Conservation (phyloP, 208 protist species). For the Blechomonas ayalai region DNA sequence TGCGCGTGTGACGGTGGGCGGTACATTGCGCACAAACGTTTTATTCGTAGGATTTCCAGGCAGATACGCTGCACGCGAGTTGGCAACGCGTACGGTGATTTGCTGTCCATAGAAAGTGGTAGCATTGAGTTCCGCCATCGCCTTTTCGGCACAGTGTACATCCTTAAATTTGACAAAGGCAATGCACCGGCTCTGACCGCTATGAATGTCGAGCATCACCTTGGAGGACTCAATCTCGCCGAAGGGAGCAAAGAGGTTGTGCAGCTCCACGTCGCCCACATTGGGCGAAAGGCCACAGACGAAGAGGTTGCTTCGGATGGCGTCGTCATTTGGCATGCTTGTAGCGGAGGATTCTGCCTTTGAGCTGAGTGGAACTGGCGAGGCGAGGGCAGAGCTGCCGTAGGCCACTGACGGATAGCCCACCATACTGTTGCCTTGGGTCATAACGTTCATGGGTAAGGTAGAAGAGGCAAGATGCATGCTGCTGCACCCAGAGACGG, state of each 20-base stretch:
- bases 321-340: conserved; percentile 15
- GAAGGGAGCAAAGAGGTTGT: conserved; percentile 30
- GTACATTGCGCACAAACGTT: conserved; percentile 68
- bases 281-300: conserved; percentile 40
- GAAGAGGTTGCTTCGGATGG: conserved; percentile 71
- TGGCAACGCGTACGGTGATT: conserved; percentile 57
- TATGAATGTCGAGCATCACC: conserved; percentile 82
- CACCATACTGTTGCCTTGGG: no score
- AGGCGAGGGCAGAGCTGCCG: no score
- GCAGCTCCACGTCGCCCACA: conserved; percentile 35
- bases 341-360: not conserved
- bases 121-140: conserved; percentile 36
- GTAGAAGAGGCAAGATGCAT: no score
- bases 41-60: conserved; percentile 66
- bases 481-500: no score
- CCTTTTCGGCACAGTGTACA: conserved; percentile 27
- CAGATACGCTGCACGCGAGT: conserved; percentile 54
- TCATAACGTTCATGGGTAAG: no score
- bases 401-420: no score
- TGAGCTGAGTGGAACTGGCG: no score
- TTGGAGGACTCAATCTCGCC: conserved; percentile 66
- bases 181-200: conserved; percentile 54
- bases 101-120: conserved; percentile 10
- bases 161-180: conserved; percentile 70
- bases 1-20: conserved; percentile 25